A percentile compares a stretch with the other conserved stretches of the same genome.
Conservation (phyloP, 106 monocot genomes). For the Ottelia alismoides region DNA sequence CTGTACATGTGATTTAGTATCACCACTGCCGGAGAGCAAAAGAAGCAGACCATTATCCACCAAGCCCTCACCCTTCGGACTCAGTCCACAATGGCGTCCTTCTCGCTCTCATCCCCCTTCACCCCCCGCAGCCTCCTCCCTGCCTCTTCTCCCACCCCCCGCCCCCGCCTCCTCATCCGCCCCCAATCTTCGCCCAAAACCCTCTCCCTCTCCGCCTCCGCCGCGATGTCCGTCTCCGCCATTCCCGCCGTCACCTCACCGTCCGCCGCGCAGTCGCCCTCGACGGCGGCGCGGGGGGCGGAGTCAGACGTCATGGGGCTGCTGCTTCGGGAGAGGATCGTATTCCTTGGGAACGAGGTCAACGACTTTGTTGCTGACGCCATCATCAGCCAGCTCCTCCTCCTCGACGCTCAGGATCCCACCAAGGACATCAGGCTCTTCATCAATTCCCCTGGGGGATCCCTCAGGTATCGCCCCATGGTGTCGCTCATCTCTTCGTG, state of each 20-base stretch:
- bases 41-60: no score
- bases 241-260: conserved; percentile 9
- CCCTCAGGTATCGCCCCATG: no score
- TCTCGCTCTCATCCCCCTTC: conserved; percentile 37
- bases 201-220: conserved; percentile 2
- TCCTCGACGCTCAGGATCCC: conserved; percentile 82
- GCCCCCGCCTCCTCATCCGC: no score
- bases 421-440: conserved; percentile 79
- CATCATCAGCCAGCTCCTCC: conserved; percentile 79
- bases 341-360: conserved; percentile 72
- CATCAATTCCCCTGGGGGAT: conserved; percentile 80
- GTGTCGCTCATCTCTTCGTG: no score
- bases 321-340: conserved; percentile 76
- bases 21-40: no score
- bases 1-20: no score
- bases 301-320: conserved; percentile 75
- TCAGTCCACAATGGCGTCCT: conserved; percentile 44
- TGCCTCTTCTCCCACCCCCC: background rate
- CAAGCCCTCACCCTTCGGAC: no score
- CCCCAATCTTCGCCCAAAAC: no score
- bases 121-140: conserved; percentile 19
- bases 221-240: background rate
- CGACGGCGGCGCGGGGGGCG: conserved; percentile 36
- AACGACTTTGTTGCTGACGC: conserved; percentile 88
- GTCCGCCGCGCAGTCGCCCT: conserved; percentile 28